phyloP scores from a whole-genome alignment of 768 basidiomycete genomes.

The Dioszegia crocea region DNA sequence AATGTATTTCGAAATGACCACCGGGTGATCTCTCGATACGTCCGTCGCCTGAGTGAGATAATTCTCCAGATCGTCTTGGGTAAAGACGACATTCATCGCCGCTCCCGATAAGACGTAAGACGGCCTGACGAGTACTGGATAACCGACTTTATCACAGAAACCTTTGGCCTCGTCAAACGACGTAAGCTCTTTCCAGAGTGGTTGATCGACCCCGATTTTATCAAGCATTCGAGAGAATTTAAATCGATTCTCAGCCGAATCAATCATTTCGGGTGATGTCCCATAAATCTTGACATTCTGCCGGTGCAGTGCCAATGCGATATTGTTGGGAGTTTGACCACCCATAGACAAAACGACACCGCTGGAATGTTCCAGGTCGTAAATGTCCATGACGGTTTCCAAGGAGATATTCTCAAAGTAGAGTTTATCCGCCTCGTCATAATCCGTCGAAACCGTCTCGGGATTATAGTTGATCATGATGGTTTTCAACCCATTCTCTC shows the following conservation, averaged over 20 bases:
- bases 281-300: conserved; percentile 98
- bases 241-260: conserved; percentile 97
- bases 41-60: conserved; percentile 93
- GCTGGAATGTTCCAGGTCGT: conserved; percentile 79
- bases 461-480: conserved; percentile 99
- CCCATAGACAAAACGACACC: conserved; percentile 98
- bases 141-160: conserved; percentile 91
- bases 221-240: conserved; percentile 98
- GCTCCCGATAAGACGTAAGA: conserved; percentile 99
- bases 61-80: conserved; percentile 78
- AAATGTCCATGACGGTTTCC: conserved; percentile 94
- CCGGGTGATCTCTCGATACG: conserved; percentile 92
- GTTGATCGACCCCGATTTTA: conserved; percentile 98
- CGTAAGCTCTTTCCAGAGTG: conserved; percentile 92
- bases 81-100: conserved; percentile 99
- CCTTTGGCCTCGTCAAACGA: conserved; percentile 77
- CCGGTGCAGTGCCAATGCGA: conserved; percentile 88
- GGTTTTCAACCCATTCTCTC: conserved; percentile 88
- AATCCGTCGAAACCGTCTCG: conserved; percentile 97
- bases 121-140: conserved; percentile 91
- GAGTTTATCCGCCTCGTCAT: conserved; percentile 94
- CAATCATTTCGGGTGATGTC: conserved; percentile 98
- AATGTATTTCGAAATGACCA: conserved; percentile 98
- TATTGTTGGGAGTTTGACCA: conserved; percentile 98
- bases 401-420: conserved; percentile 99